Evolutionary conservation across 768 basidiomycete genomes (phyloP).

Genomic region (Pisolithus albus): DNA sequence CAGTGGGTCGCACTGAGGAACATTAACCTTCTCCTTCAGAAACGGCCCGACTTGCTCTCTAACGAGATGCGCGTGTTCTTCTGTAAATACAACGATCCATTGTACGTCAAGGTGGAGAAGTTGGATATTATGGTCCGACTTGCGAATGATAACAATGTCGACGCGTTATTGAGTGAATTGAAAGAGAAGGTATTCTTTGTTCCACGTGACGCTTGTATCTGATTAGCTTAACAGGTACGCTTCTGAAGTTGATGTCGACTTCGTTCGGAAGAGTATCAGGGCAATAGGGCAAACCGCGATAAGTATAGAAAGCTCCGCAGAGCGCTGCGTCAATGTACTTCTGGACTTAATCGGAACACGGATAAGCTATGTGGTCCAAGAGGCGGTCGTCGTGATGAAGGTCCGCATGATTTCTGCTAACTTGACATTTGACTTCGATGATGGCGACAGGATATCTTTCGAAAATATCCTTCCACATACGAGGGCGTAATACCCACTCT

Average conservation of each 20-base stretch:
- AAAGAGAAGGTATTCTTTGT: conserved; percentile 67
- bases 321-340: conserved; percentile 90
- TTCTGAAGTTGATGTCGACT: conserved; percentile 97
- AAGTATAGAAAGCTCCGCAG: conserved; percentile 88
- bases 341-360: conserved; percentile 89
- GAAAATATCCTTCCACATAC: conserved; percentile 93
- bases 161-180: conserved; percentile 89
- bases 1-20: conserved; percentile 98
- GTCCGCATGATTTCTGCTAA: conserved; percentile 33
- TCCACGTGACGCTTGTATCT: not conserved
- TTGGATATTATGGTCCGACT: conserved; percentile 97
- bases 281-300: conserved; percentile 96
- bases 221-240: conserved; percentile 58
- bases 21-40: conserved; percentile 94
- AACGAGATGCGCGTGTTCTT: conserved; percentile 99
- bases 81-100: conserved; percentile 98
- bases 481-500: conserved; percentile 95
- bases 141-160: conserved; percentile 86
- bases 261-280: conserved; percentile 90
- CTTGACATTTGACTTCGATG: not conserved
- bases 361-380: conserved; percentile 96
- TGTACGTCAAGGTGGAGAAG: conserved; percentile 99
- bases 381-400: conserved; percentile 99
- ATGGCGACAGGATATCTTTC: conserved; percentile 80
- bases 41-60: conserved; percentile 79